Evolutionary conservation across 768 basidiomycete species (phyloP), one percentile per base, ranked within the genome.

Genomic region (Cystobasidium onofrii): DNA sequence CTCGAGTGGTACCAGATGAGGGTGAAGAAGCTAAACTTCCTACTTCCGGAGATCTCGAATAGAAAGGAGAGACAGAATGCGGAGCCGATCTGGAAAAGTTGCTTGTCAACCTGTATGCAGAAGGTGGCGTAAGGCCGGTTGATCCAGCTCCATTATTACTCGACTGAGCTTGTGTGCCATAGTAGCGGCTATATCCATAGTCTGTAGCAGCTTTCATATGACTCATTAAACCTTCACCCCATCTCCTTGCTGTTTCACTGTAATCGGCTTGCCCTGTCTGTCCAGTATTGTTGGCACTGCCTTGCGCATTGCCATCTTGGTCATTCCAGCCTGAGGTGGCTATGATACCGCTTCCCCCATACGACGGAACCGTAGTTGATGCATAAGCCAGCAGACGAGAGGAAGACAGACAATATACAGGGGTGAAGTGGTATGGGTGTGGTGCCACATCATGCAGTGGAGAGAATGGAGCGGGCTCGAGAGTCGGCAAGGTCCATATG

Each of bases 51-150:
- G 63, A 29, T 25, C 39, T 31, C 1, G 73, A 54, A 1, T 23
- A 9, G 23, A 39, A 46, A 17, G 65, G 29, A 46, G 57, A 60
- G 25, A 29, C 57, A 1, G 20, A 31, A 43, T 64, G 57, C 18
- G 77, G 77, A 1, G 77, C 77, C 15, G 76, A 76, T 63, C 61
- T 78, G 13, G 73, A 75, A 18, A 78, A 61, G 6, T 1, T 44
- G 31, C 60, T 52, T n/a, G 46, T 20, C 3, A 20, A 50, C 10
- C 46, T 50, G 18, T 70, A 55, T 25, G 67, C 34, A 17, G 67
- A 31, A 20, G 67, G 52, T 15, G 67, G 52, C 18, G 18, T 31
- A 13, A 15, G 54, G 25, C 71, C 63, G 41, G 25, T 64, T 10
- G 67, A n/a, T 44, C 50, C 34, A 61, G 71, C 73, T 50, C 74